Evolutionary conservation across 495 filamentous ascomycete genomes (phyloP), one percentile per base, ranked within the genome.

Genomic region (Aspergillus conjunctus): DNA sequence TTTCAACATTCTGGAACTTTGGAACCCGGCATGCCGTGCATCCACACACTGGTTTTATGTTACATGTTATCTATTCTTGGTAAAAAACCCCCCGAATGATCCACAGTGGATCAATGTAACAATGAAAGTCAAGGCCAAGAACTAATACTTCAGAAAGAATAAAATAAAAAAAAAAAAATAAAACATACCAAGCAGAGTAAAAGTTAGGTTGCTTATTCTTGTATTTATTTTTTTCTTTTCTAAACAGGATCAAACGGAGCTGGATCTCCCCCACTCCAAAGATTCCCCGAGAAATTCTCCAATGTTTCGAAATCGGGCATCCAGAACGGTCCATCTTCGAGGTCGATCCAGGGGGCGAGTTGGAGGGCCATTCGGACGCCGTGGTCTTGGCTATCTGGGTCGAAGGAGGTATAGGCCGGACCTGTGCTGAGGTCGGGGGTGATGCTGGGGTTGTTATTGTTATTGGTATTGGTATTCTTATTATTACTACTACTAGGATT

Each of bases 231-330:
- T 26, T 2, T 26, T 26, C 5, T 26, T 2, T 26, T 26, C 68
- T 60, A 76, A 30, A 77, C 56, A 12, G 72, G 68, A 59, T 73
- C 73, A 66, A 78, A 77, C 20, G 66, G 65, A 9, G 66, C 67
- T 6, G 66, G 66, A 56, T 75, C 73, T 21, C 70, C 66, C 48
- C 64, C 66, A 51, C 60, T 70, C 74, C 74, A 77, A 52, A 74
- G 64, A 1, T 64, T 68, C 17, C 77, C 73, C 1, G 77, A 74
- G 32, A 78, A 41, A 64, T 68, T 73, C 61, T 79, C 74, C 56
- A 78, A 54, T 0, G 74, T 78, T 65, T 77, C 77, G 50, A 79
- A 79, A 53, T 79, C 75, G n/a, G 77, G 77, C 69, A 79, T 77
- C 75, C 75, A 79, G 26, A 79, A 63, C 6, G 73, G 77, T 56